Evolutionary conservation across 164 flowering plant species (phyloP).

Genomic region (Brasenia schreberi): DNA sequence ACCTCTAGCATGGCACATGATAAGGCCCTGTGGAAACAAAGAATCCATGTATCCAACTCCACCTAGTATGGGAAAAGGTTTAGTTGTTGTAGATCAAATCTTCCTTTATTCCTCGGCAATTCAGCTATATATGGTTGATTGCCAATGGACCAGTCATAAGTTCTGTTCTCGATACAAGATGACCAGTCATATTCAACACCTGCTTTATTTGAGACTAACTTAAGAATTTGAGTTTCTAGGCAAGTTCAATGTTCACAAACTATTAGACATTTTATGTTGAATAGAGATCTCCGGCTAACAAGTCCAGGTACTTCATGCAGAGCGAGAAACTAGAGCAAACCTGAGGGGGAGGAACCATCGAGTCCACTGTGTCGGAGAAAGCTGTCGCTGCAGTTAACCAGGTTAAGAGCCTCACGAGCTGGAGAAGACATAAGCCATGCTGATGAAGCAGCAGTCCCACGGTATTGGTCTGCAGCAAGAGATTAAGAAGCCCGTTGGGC

Average conservation of each 20-base stretch:
- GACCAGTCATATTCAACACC: neutral
- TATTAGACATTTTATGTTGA: neutral
- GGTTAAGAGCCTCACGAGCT: neutral
- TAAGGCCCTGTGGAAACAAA: too few relatives aligned
- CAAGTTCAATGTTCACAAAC: neutral
- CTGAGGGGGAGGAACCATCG: neutral
- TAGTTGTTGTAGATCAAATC: too few relatives aligned
- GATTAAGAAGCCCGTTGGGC: neutral
- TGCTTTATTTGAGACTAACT: neutral
- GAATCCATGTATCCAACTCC: too few relatives aligned
- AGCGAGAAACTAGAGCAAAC: neutral
- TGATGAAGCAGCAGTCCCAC: neutral
- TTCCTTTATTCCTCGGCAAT: too few relatives aligned
- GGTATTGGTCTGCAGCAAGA: neutral
- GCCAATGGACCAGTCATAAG: too few relatives aligned
- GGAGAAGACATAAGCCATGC: neutral
- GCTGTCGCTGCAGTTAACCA: neutral
- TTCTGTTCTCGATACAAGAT: too few relatives aligned
- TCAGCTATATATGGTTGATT: too few relatives aligned
- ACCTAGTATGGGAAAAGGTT: too few relatives aligned
- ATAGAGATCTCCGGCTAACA: neutral
- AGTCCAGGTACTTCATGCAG: neutral
- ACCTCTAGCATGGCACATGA: too few relatives aligned
- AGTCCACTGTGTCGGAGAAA: neutral
- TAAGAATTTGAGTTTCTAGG: too few relatives aligned